Evolutionary conservation across 495 filamentous ascomycete genomes (phyloP).

Genomic region (Tuber umbilicatum): DNA sequence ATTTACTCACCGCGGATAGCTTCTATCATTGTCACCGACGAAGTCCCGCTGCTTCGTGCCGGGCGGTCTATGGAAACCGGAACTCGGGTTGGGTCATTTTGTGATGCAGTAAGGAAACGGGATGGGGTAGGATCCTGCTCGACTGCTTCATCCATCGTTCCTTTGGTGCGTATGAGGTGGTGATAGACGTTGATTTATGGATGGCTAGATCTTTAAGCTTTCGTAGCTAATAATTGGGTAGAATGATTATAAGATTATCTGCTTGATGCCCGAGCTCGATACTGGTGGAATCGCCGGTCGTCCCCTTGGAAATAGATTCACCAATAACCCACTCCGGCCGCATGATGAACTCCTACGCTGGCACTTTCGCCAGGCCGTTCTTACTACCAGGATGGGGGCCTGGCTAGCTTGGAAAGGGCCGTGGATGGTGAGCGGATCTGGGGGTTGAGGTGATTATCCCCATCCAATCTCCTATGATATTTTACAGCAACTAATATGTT

Average conservation of each 20-base stretch:
- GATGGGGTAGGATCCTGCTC: conserved; percentile 43
- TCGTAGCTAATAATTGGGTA: too few species aligned
- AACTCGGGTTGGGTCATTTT: conserved; percentile 31
- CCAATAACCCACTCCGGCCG: conserved; percentile 42
- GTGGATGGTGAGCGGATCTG: too few species aligned
- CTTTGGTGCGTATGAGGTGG: conserved; percentile 41
- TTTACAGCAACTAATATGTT: too few species aligned
- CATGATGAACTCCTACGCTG: conserved; percentile 45
- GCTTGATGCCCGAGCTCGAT: conserved; percentile 33
- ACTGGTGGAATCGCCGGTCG: conserved; percentile 39
- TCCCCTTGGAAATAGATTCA: conserved; percentile 43
- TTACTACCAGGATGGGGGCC: conserved; percentile 43
- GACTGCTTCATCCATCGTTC: conserved; percentile 34
- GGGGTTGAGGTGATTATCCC: too few species aligned
- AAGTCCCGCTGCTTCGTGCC: conserved; percentile 38
- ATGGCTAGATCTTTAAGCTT: too few species aligned
- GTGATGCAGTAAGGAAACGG: conserved; percentile 23
- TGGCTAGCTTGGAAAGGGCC: too few species aligned
- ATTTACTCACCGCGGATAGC: neutral
- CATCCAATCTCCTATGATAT: too few species aligned
- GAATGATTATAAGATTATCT: conserved; percentile 42
- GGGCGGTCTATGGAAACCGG: conserved; percentile 30
- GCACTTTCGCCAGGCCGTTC: conserved; percentile 46
- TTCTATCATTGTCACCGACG: conserved; percentile 39
- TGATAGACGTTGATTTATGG: conserved; percentile 20